phyloP scores from a whole-genome alignment of 1,284 basidiomycete species.

The Papiliotrema laurentii region DNA sequence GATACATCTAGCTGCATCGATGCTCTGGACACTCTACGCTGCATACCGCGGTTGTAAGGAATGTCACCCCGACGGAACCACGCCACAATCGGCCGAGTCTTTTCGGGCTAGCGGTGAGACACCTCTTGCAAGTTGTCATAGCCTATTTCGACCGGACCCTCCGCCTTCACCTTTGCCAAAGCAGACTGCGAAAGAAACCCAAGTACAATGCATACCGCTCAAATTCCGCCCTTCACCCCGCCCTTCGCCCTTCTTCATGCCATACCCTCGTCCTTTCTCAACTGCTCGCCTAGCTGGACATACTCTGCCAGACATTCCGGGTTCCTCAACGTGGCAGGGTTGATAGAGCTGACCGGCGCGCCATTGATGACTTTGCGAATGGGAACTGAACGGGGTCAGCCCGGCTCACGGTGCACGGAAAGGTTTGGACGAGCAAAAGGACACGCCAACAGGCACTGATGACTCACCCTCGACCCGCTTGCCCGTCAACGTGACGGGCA shows the following conservation, averaged over 20 bases:
- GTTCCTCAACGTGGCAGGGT: conserved; percentile 71
- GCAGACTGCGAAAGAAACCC: background rate
- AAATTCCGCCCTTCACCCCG: background rate
- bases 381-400: conserved; percentile 25
- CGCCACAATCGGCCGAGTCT: no score
- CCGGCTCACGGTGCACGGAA: background rate
- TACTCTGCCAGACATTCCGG: conserved; percentile 68
- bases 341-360: conserved; percentile 63
- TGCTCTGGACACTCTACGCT: no score
- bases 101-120: no score
- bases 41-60: no score
- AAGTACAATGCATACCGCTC: no score
- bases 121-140: no score
- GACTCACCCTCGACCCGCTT: conserved; percentile 64
- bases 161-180: no score
- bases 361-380: conserved; percentile 66
- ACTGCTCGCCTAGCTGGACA: conserved; percentile 54
- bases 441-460: background rate
- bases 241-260: background rate
- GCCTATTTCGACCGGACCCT: no score
- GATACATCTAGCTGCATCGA: no score
- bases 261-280: conserved; percentile 51
- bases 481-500: conserved; percentile 80
- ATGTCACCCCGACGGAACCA: no score
- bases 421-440: background rate